Conservation (phyloP, 805 yeast species). For the Jamesozyma piceae region DNA sequence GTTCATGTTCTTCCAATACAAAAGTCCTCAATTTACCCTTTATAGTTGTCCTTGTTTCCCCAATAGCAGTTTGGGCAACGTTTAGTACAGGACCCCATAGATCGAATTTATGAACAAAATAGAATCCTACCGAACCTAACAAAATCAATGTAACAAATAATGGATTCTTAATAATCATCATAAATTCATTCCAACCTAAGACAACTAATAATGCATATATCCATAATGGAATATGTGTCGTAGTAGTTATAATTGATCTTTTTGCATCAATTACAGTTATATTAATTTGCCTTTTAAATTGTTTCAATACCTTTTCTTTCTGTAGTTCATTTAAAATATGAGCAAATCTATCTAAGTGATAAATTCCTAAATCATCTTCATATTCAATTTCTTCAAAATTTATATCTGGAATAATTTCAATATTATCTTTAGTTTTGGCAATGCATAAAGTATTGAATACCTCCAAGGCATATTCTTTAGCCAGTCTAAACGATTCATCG, state of each 20-base stretch:
- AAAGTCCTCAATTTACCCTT: constrained; percentile 51
- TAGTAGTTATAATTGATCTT: constrained; percentile 69
- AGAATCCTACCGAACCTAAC: constrained; percentile 48
- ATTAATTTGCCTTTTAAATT: constrained; percentile 68
- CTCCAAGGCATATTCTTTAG: constrained; percentile 49
- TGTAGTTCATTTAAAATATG: constrained; percentile 50
- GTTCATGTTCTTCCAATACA: constrained; percentile 41
- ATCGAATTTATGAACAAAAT: constrained; percentile 59
- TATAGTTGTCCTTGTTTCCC: constrained; percentile 47
- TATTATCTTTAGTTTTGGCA: constrained; percentile 45
- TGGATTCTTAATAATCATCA: constrained; percentile 82
- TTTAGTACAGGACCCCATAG: constrained; percentile 67
- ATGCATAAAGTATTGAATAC: constrained; percentile 50
- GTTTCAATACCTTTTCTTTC: constrained; percentile 44
- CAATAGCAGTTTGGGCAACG: constrained; percentile 48
- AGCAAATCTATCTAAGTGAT: constrained; percentile 40
- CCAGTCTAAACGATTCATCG: constrained; percentile 54
- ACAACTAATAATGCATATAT: constrained; percentile 63
- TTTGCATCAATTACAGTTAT: constrained; percentile 79
- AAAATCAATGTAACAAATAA: constrained; percentile 58
- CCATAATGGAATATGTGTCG: constrained; percentile 75
- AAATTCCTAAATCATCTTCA: constrained; percentile 35
- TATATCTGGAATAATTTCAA: constrained; percentile 51
- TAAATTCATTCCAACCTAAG: constrained; percentile 92
- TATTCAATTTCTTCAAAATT: constrained; percentile 30